A percentile compares a stretch with the other conserved stretches of the same genome.
Evolutionary conservation across 495 filamentous ascomycete species (phyloP).

Genomic region (Penicillium silybi): DNA sequence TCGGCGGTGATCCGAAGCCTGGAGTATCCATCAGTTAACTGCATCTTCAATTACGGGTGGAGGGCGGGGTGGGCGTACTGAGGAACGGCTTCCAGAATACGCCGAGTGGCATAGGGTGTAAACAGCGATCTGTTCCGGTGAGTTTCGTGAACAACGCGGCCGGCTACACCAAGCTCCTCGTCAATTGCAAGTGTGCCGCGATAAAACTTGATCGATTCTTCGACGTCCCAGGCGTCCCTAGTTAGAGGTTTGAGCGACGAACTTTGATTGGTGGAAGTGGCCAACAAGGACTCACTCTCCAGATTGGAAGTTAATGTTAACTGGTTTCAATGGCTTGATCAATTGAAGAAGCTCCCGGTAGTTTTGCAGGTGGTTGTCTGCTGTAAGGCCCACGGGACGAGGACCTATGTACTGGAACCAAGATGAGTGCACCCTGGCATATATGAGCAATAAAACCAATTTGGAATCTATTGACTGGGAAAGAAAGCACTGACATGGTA

Average conservation of each 20-base stretch:
- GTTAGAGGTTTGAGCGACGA: neutral
- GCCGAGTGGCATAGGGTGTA: slow-evolving; percentile 17
- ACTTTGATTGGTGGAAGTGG: no score
- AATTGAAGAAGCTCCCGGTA: slow-evolving; percentile 18
- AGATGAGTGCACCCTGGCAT: slow-evolving; percentile 14
- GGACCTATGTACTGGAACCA: slow-evolving; percentile 23
- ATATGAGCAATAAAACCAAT: neutral
- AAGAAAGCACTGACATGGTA: slow-evolving; percentile 10
- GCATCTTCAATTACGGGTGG: neutral
- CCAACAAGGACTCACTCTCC: slow-evolving; percentile 21
- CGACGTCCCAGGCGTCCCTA: slow-evolving; percentile 24
- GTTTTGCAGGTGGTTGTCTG: slow-evolving; percentile 13
- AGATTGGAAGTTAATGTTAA: slow-evolving; percentile 22
- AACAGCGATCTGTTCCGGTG: slow-evolving; percentile 28
- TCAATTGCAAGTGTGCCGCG: slow-evolving; percentile 18
- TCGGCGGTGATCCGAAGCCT: slow-evolving; percentile 25
- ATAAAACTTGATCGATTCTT: slow-evolving; percentile 27
- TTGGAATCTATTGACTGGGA: neutral
- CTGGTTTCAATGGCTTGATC: slow-evolving; percentile 9
- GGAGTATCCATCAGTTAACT: neutral
- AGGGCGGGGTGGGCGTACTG: slow-evolving; percentile 8
- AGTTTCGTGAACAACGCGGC: slow-evolving; percentile 25
- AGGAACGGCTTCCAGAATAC: slow-evolving; percentile 19
- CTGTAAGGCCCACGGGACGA: slow-evolving; percentile 14
- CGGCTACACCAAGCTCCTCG: slow-evolving; percentile 19